Conservation (phyloP, 78 protist species). For the Dictyostelium capitatum region DNA sequence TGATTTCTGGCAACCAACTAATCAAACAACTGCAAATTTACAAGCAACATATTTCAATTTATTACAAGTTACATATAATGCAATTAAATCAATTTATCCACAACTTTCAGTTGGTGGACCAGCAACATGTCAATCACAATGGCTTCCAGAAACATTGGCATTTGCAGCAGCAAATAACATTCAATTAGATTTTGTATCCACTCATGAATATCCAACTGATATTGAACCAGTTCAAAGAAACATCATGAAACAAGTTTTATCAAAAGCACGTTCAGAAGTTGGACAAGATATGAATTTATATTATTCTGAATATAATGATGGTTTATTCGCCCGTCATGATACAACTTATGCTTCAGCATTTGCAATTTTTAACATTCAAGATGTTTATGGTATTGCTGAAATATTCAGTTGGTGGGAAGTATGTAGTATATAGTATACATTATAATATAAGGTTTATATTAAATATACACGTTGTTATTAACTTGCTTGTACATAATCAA, state of each 20-base stretch:
- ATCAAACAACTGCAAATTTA: background rate
- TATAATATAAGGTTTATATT: background rate
- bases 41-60: constrained; percentile 20
- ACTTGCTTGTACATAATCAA: too few relatives aligned
- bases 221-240: constrained; percentile 68
- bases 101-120: constrained; percentile 72
- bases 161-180: constrained; percentile 15
- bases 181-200: constrained; percentile 57
- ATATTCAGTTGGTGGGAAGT: constrained; percentile 75
- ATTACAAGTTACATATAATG: constrained; percentile 34
- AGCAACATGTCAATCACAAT: constrained; percentile 77
- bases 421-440: background rate
- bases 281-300: constrained; percentile 59
- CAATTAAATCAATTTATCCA: constrained; percentile 27
- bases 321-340: constrained; percentile 61
- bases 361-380: constrained; percentile 61
- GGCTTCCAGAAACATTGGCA: constrained; percentile 55
- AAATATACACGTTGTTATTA: background rate
- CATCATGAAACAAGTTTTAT: constrained; percentile 58
- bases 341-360: constrained; percentile 65
- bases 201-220: constrained; percentile 83
- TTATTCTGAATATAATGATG: constrained; percentile 77
- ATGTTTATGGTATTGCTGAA: constrained; percentile 73
- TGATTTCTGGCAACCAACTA: constrained; percentile 25
- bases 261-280: constrained; percentile 25